Conservation (phyloP, 1,284 basidiomycete genomes). For the Ganoderma boninense region DNA sequence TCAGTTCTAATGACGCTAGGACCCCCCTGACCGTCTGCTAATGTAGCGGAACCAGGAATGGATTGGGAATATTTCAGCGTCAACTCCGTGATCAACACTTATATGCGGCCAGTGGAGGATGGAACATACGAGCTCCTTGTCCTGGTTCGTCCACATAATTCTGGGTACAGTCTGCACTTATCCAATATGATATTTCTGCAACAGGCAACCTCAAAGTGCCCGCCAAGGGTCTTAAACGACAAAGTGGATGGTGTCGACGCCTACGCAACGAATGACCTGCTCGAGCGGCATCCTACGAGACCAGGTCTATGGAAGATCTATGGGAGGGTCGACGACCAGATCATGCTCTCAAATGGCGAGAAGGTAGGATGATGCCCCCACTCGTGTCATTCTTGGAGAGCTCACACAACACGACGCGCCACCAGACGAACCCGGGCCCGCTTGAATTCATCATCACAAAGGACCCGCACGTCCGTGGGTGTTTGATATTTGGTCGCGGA, state of each 20-base stretch:
- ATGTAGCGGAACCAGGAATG: background rate
- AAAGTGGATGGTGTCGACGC: conserved; percentile 5
- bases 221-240: background rate
- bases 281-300: conserved; percentile 14
- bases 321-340: conserved; percentile 17
- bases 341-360: conserved; percentile 14
- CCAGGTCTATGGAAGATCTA: conserved; percentile 10
- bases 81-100: background rate
- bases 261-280: conserved; percentile 11
- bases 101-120: conserved; percentile 9
- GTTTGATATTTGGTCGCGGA: conserved; percentile 50
- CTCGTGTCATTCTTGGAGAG: background rate
- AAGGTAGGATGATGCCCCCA: conserved; percentile 20
- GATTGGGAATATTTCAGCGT: conserved; percentile 9
- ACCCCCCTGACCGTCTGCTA: no score
- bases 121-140: conserved; percentile 13
- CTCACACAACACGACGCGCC: background rate
- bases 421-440: conserved; percentile 33
- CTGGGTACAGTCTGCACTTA: no score
- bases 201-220: background rate
- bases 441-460: conserved; percentile 40
- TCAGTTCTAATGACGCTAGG: no score
- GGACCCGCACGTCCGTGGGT: conserved; percentile 43
- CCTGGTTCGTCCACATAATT: background rate
- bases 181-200: no score